These are phyloP conservation scores for Pinus albicaulis DNA, from an alignment of 75 land plant species.

Conservation along the genomic window DNA sequence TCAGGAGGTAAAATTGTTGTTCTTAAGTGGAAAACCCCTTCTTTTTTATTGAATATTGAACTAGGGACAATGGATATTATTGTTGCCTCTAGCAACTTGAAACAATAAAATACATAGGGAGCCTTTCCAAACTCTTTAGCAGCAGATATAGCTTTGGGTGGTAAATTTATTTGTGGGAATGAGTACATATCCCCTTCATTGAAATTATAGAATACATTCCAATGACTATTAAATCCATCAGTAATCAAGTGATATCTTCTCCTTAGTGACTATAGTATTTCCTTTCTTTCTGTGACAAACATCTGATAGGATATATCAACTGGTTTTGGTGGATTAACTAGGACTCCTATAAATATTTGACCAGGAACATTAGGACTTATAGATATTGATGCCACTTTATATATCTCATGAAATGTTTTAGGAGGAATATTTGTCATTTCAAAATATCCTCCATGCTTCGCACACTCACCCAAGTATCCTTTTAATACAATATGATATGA, in stretches of 20 bases:
- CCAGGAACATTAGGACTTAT: too few species aligned
- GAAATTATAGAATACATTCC: constrained; percentile 88
- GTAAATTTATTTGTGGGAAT: constrained; percentile 86
- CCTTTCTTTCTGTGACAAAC: too few species aligned
- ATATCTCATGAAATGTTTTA: too few species aligned
- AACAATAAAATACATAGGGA: constrained; percentile 94
- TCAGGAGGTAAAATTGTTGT: constrained; percentile 94
- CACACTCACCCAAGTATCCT: too few species aligned
- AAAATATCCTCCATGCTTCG: too few species aligned
- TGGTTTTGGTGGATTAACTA: too few species aligned
- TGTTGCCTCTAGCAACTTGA: constrained; percentile 91
- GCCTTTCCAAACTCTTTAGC: constrained; percentile 81
- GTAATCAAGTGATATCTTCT: too few species aligned
- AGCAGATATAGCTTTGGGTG: constrained; percentile 81
- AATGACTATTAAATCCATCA: constrained; percentile 85
- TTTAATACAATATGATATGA: constrained; percentile 96
- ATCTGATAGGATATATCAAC: too few species aligned
- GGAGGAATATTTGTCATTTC: too few species aligned
- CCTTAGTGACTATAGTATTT: not conserved
- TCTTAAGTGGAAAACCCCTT: constrained; percentile 92
- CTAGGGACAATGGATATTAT: constrained; percentile 98
- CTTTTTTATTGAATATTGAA: constrained; percentile 97
- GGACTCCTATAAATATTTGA: too few species aligned
- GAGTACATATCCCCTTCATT: constrained; percentile 99
- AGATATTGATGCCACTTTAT: too few species aligned